Percentiles rank a stretch among this genome's conserved stretches.
These are phyloP conservation scores for Tuber calosporum DNA, from an alignment of 495 filamentous ascomycete species.

Conservation along the genomic window DNA sequence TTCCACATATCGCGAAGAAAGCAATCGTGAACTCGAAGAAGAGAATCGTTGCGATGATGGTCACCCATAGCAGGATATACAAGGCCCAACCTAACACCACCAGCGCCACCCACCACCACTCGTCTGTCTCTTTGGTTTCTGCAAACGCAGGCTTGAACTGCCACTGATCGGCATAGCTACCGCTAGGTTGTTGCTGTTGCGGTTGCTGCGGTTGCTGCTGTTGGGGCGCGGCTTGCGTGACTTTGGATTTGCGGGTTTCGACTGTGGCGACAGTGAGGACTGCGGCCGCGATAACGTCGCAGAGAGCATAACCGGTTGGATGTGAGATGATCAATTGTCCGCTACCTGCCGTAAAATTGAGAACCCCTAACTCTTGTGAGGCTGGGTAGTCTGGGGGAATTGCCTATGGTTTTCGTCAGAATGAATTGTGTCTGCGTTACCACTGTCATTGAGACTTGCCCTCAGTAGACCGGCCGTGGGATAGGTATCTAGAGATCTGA, in stretches of 20 bases:
- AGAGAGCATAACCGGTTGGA: not conserved
- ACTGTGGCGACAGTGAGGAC: not conserved
- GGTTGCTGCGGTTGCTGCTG: not conserved
- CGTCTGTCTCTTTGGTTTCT: not conserved
- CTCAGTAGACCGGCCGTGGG: not conserved
- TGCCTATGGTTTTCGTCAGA: not conserved
- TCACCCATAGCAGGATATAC: not conserved
- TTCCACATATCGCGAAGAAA: not conserved
- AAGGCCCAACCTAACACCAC: not conserved
- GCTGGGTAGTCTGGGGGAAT: not conserved
- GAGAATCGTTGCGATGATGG: not conserved
- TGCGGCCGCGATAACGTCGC: not conserved
- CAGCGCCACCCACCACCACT: conserved; percentile 1
- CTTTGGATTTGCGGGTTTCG: not conserved
- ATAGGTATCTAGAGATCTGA: not conserved
- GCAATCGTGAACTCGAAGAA: not conserved
- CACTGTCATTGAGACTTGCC: not conserved
- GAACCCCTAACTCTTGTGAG: not conserved
- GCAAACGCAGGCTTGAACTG: not conserved
- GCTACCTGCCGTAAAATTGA: not conserved
- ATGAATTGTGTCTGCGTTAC: not conserved
- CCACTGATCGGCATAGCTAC: conserved; percentile 1
- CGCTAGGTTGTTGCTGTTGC: not conserved
- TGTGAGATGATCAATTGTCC: conserved; percentile 1
- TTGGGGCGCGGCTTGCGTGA: not conserved